Base-by-base conservation (phyloP, 2,329 filamentous ascomycete species). In the Zymoseptoria passerinii region DNA sequence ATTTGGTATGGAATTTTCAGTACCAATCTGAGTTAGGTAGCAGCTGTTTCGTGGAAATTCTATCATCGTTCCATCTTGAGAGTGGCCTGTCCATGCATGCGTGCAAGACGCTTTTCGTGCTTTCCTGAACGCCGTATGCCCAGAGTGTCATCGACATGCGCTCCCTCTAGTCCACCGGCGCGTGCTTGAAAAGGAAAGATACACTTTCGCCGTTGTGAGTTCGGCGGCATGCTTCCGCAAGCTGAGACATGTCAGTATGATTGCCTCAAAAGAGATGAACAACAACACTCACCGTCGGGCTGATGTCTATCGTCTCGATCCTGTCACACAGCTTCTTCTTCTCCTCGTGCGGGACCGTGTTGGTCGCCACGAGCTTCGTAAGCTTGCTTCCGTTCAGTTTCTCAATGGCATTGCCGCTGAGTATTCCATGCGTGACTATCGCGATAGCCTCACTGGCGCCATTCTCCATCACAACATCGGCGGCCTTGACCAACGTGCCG, bases 371-470 rank as follows among this genome's bases (percentile, higher is more conserved):
- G 44, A 96, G 78, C 67, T 87, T 85, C 66, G 83, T 85, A 65
- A 95, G 77, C 71, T 84, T 82, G 69, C 89, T 90, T 65, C 82
- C 82, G 74, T 95, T 95, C 68, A 95, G 74, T 68, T 86, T 91
- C 68, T 95, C 87, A 58, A 95, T 92, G 50, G 92, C 92, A 65
- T 89, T 90, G 54, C 91, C 92, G 63, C 87, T 91, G 54, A 97
- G 78, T 59, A 96, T 95, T 40, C 91, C 92, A 71, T 96, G 92
- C 0, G 92, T 96, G 59, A 97, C 94, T 65, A 97, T 95, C 23
- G 94, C 94, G 63, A 95, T 90, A 44, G 95, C 91, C 71, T 95
- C 85, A 65, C 84, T 85, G 1, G 94, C 92, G 29, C 90, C 90
- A 70, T 96, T 87, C 67, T 90, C 82, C 73, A 92, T 89, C 55